Evolutionary conservation across 2,329 filamentous ascomycete species (phyloP).

Genomic region (Fusarium sp.): DNA sequence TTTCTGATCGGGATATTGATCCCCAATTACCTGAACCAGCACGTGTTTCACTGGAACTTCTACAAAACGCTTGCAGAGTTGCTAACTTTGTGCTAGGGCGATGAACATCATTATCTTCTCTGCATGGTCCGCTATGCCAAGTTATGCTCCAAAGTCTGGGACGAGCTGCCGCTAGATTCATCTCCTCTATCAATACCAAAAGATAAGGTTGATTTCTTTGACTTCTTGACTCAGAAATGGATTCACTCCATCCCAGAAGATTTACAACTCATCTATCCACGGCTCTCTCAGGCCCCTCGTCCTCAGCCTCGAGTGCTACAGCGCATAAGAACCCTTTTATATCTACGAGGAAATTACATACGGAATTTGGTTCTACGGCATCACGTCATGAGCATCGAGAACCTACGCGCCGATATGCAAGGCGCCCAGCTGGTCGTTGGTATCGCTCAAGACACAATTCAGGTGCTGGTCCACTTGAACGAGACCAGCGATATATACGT

Average conservation of each 20-base stretch:
- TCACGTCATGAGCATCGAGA: constrained; percentile 9
- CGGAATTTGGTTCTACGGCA: not conserved
- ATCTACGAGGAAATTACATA: constrained; percentile 16
- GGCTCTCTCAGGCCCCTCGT: constrained; percentile 14
- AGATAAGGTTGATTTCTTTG: constrained; percentile 17
- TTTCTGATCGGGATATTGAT: constrained; percentile 16
- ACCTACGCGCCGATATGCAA: not conserved
- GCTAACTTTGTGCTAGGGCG: not conserved
- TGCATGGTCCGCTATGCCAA: constrained; percentile 16
- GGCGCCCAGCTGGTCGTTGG: constrained; percentile 11
- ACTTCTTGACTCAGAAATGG: constrained; percentile 23
- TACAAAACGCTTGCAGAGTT: too few relatives aligned
- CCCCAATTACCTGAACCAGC: constrained; percentile 11
- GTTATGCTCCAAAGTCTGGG: constrained; percentile 16
- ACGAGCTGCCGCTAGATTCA: constrained; percentile 12
- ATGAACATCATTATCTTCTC: constrained; percentile 5
- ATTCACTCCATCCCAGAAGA: constrained; percentile 14
- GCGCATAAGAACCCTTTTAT: constrained; percentile 1
- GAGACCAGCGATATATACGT: constrained; percentile 20
- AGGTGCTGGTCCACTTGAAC: constrained; percentile 12
- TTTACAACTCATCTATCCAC: constrained; percentile 16
- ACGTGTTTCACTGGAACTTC: not conserved
- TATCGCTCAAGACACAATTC: constrained; percentile 15
- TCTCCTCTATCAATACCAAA: not conserved
- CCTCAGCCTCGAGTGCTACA: constrained; percentile 10